Conservation (phyloP, 352 stramenopile genomes). For the Phytophthora pistaciae region DNA sequence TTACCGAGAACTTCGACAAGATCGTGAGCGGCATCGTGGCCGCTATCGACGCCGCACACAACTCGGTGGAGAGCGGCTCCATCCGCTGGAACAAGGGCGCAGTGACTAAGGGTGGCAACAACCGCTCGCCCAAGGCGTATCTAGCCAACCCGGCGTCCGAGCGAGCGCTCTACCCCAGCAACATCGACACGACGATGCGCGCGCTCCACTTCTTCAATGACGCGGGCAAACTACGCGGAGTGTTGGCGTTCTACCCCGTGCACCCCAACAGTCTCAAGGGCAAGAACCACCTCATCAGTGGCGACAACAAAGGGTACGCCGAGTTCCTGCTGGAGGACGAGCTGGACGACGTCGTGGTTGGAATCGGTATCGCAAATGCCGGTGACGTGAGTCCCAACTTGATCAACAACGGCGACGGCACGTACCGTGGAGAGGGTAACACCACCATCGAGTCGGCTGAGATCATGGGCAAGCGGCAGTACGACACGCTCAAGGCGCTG, state of each 20-base stretch:
- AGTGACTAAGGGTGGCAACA: slow-evolving; percentile 1
- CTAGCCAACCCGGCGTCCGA: slow-evolving; percentile 1
- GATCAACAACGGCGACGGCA: slow-evolving; percentile 56
- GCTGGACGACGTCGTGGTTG: slow-evolving; percentile 36
- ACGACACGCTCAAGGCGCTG: slow-evolving; percentile 40
- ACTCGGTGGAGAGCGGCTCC: not conserved
- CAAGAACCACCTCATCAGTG: slow-evolving; percentile 17
- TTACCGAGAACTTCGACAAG: not conserved
- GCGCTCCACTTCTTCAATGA: not conserved
- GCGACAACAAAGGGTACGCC: slow-evolving; percentile 84
- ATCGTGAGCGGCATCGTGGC: not conserved
- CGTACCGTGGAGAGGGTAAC: slow-evolving; percentile 45
- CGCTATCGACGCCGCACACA: not conserved
- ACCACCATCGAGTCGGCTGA: slow-evolving; percentile 49
- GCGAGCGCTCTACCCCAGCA: not conserved
- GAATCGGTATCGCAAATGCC: slow-evolving; percentile 56
- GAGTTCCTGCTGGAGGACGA: slow-evolving; percentile 56
- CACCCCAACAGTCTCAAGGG: not conserved
- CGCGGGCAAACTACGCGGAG: not conserved
- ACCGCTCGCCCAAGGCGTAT: not conserved
- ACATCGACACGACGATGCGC: slow-evolving; percentile 4
- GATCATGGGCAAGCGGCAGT: slow-evolving; percentile 56
- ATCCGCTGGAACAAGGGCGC: slow-evolving; percentile 6
- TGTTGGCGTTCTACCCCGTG: not conserved
- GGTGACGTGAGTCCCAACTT: slow-evolving; percentile 58